Evolutionary conservation across 2,329 filamentous ascomycete species (phyloP).

Genomic region (Hansfordia pulvinata): DNA sequence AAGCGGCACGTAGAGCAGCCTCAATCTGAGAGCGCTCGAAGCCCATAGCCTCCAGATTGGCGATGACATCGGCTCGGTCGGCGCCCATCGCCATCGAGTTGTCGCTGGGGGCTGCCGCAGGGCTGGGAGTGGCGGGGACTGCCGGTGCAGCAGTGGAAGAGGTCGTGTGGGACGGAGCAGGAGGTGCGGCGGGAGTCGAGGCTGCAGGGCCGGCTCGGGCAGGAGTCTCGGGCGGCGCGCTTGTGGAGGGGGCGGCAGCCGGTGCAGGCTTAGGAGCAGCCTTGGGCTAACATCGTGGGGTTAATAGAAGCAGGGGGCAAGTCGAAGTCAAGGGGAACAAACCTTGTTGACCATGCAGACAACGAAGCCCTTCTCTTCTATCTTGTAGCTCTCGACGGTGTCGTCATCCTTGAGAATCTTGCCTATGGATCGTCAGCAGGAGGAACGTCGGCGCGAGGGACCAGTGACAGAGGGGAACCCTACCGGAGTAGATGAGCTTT

Average conservation of each 20-base stretch:
- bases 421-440: conserved; percentile 40
- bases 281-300: too few species aligned
- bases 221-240: conserved; percentile 51
- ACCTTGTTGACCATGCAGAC: conserved; percentile 99
- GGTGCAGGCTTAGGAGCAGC: conserved; percentile 34
- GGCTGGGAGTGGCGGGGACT: conserved; percentile 38
- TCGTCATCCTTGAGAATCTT: conserved; percentile 98
- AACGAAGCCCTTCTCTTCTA: conserved; percentile 98
- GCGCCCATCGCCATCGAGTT: conserved; percentile 78
- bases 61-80: conserved; percentile 68
- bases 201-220: conserved; percentile 36
- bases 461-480: conserved; percentile 11
- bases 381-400: conserved; percentile 92
- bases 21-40: conserved; percentile 84
- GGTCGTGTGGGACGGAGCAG: conserved; percentile 32
- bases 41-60: conserved; percentile 95
- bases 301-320: too few species aligned
- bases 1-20: conserved; percentile 88
- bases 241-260: conserved; percentile 42
- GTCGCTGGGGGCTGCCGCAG: conserved; percentile 45
- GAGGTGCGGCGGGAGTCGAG: conserved; percentile 34
- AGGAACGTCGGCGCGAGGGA: background rate
- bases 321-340: too few species aligned
- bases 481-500: conserved; percentile 98
- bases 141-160: conserved; percentile 30